Conservation (phyloP, 805 yeast species). For the Middelhovenomyces tepae region DNA sequence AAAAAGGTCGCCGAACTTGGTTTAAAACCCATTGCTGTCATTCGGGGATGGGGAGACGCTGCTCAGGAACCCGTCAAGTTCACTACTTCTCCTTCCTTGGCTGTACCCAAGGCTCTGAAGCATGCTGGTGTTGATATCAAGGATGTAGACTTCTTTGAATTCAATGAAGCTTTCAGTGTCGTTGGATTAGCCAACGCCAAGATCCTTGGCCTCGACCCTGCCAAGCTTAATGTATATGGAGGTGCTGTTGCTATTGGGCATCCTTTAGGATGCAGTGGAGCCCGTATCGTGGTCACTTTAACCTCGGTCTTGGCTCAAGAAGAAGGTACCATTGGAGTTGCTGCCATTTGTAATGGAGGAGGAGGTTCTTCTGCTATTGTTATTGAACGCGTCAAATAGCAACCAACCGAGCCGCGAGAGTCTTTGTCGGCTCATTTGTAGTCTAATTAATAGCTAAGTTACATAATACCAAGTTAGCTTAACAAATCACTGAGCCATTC, state of each 20-base stretch:
- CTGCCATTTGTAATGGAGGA: constrained; percentile 98
- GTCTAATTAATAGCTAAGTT: not conserved
- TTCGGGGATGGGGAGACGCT: constrained; percentile 96
- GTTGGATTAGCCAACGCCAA: constrained; percentile 87
- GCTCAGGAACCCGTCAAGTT: constrained; percentile 92
- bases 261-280: constrained; percentile 95
- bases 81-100: constrained; percentile 92
- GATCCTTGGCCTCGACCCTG: constrained; percentile 51
- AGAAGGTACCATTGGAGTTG: constrained; percentile 80
- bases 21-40: constrained; percentile 80
- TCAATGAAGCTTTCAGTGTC: constrained; percentile 96
- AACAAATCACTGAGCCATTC: constrained; percentile 1
- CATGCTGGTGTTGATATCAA: constrained; percentile 60
- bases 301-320: constrained; percentile 75
- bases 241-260: constrained; percentile 96
- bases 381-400: constrained; percentile 60
- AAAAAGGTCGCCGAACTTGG: constrained; percentile 76
- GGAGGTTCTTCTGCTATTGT: constrained; percentile 97
- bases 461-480: too few species aligned
- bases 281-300: constrained; percentile 84
- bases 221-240: constrained; percentile 80
- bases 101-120: constrained; percentile 91
- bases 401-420: not conserved
- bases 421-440: not conserved
- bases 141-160: constrained; percentile 84